phyloP scores from a whole-genome alignment of 164 flowering plant species.

The Akebia trifoliata region DNA sequence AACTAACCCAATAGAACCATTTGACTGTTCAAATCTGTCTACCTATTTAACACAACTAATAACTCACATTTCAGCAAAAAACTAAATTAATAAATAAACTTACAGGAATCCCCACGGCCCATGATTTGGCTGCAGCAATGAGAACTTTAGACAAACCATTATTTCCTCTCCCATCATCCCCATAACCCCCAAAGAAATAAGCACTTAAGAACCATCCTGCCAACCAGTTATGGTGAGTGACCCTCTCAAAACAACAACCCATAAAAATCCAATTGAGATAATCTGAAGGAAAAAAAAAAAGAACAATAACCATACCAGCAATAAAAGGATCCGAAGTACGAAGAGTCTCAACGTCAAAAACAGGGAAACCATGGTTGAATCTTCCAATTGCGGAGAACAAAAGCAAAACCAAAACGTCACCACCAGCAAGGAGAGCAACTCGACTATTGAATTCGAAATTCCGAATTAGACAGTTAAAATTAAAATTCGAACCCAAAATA shows the following conservation, averaged over 20 bases:
- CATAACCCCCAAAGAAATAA: conserved; percentile 86
- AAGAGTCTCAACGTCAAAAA: conserved; percentile 58
- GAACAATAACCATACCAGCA: conserved; percentile 48
- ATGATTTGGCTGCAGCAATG: conserved; percentile 69
- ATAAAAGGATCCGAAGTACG: conserved; percentile 85
- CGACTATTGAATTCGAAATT: conserved; percentile 27
- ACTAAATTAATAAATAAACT: conserved; percentile 22
- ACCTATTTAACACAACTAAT: too few species aligned
- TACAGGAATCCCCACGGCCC: conserved; percentile 90
- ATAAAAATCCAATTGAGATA: background rate
- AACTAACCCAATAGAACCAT: too few species aligned
- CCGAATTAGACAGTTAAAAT: too few species aligned
- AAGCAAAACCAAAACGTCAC: conserved; percentile 76
- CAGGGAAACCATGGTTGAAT: conserved; percentile 78
- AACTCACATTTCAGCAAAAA: background rate
- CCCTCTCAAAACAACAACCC: conserved; percentile 1
- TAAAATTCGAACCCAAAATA: too few species aligned
- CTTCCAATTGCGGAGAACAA: conserved; percentile 86
- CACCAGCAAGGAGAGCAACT: conserved; percentile 70
- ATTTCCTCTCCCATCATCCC: conserved; percentile 80
- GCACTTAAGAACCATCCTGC: conserved; percentile 91
- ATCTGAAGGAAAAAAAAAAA: background rate
- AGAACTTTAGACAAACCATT: conserved; percentile 67
- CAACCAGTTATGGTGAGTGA: conserved; percentile 9
- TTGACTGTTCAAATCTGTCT: too few species aligned